Evolutionary conservation across 2,329 filamentous ascomycete genomes (phyloP).

Genomic region (Penicillium sp.): DNA sequence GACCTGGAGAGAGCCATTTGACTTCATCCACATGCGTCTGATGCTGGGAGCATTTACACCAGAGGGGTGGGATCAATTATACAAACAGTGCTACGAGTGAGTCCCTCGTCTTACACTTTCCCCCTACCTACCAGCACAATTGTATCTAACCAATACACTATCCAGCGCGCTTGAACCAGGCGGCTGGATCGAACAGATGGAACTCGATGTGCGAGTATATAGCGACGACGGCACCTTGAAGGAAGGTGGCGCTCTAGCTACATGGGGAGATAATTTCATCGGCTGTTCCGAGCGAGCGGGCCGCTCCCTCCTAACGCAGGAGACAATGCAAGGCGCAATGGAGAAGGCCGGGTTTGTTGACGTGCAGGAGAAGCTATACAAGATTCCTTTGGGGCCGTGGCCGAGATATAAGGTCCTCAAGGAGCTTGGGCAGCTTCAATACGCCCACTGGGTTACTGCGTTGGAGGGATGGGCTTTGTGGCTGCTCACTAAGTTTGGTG

Average conservation of each 20-base stretch:
- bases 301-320: conserved; percentile 22
- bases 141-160: background rate
- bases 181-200: conserved; percentile 14
- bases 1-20: conserved; percentile 24
- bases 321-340: conserved; percentile 25
- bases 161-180: conserved; percentile 1
- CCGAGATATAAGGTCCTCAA: conserved; percentile 29
- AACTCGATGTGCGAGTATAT: conserved; percentile 10
- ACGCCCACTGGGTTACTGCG: conserved; percentile 26
- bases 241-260: conserved; percentile 1
- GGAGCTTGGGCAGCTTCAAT: conserved; percentile 42
- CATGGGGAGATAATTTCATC: conserved; percentile 20
- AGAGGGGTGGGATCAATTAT: conserved; percentile 2
- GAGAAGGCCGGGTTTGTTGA: conserved; percentile 34
- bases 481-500: conserved; percentile 26
- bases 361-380: conserved; percentile 27
- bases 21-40: conserved; percentile 24
- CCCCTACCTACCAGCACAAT: background rate
- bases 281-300: conserved; percentile 23
- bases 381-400: conserved; percentile 33
- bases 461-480: conserved; percentile 32
- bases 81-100: conserved; percentile 14
- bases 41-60: conserved; percentile 13
- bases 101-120: background rate
- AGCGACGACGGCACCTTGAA: conserved; percentile 9